Evolutionary conservation across 2,329 filamentous ascomycete genomes (phyloP).

Genomic region (Epichloe elymi): DNA sequence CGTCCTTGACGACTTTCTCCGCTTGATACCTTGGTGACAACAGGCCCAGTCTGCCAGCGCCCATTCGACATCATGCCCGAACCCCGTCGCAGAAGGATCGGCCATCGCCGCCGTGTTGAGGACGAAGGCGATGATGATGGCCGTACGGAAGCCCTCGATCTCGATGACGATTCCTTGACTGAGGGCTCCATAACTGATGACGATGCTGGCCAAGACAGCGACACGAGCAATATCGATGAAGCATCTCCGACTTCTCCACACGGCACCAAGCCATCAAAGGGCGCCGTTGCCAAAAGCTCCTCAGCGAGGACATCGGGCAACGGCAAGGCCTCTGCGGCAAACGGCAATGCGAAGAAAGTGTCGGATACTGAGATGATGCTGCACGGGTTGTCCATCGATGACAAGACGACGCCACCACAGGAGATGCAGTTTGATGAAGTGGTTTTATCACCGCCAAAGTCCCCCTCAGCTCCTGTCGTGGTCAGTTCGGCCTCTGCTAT

Average conservation of each 20-base stretch:
- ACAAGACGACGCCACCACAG: conserved; percentile 26
- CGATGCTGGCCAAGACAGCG: conserved; percentile 45
- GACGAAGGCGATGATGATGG: conserved; percentile 60
- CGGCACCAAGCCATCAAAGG: conserved; percentile 29
- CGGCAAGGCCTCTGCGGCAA: conserved; percentile 20
- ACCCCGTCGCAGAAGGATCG: conserved; percentile 51
- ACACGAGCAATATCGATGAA: conserved; percentile 50
- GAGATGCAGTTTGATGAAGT: conserved; percentile 36
- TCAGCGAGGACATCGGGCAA: conserved; percentile 29
- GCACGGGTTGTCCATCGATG: conserved; percentile 35
- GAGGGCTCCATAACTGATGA: conserved; percentile 54
- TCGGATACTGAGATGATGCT: conserved; percentile 48
- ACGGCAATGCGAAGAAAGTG: conserved; percentile 19
- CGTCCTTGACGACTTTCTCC: conserved; percentile 15
- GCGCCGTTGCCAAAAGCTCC: conserved; percentile 18
- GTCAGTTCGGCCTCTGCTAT: conserved; percentile 40
- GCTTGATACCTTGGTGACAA: conserved; percentile 9
- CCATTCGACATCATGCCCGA: conserved; percentile 19
- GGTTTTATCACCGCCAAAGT: conserved; percentile 25
- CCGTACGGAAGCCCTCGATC: conserved; percentile 39
- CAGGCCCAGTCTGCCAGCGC: background rate
- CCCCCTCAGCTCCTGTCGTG: conserved; percentile 34
- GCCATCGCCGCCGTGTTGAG: conserved; percentile 53
- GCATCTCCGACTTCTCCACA: conserved; percentile 35
- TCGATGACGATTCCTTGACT: conserved; percentile 53